Conservation (phyloP, 345 rosid genomes). For the Reutealis trisperma region DNA sequence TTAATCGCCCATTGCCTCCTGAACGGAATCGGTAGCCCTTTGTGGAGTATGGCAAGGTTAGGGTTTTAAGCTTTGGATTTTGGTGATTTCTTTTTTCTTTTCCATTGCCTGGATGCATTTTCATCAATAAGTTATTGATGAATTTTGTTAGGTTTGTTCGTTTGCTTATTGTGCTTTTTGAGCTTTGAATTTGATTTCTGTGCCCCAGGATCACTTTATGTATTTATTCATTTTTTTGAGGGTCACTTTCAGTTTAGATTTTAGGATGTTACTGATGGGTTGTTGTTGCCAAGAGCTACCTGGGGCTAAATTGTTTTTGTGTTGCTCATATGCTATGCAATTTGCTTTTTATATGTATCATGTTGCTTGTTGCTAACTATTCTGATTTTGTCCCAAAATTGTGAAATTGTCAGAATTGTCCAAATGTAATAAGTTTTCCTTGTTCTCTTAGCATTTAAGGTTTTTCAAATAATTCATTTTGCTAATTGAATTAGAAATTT, state of each 20-base stretch:
- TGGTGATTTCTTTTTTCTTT: no score
- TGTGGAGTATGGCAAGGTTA: not conserved
- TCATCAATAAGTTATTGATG: not conserved
- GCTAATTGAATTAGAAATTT: not conserved
- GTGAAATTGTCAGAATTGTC: no score
- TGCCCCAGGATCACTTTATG: no score
- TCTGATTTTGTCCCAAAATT: not conserved
- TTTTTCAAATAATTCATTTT: not conserved
- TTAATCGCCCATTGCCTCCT: constrained; percentile 81
- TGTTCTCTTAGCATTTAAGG: not conserved
- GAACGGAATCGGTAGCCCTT: constrained; percentile 66
- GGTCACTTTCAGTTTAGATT: not conserved
- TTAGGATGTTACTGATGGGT: not conserved
- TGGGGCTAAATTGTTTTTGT: no score
- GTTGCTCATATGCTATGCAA: not conserved
- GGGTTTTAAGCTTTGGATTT: no score
- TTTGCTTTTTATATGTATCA: not conserved
- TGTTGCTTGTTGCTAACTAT: not conserved
- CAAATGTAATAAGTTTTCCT: not conserved
- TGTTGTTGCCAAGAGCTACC: not conserved
- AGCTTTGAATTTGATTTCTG: no score
- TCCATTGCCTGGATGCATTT: not conserved
- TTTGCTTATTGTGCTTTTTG: no score
- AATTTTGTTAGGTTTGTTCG: no score
- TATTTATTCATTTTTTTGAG: no score